Evolutionary conservation across 768 basidiomycete species (phyloP), one percentile per base, ranked within the genome.

Genomic region (Pholiota molesta): DNA sequence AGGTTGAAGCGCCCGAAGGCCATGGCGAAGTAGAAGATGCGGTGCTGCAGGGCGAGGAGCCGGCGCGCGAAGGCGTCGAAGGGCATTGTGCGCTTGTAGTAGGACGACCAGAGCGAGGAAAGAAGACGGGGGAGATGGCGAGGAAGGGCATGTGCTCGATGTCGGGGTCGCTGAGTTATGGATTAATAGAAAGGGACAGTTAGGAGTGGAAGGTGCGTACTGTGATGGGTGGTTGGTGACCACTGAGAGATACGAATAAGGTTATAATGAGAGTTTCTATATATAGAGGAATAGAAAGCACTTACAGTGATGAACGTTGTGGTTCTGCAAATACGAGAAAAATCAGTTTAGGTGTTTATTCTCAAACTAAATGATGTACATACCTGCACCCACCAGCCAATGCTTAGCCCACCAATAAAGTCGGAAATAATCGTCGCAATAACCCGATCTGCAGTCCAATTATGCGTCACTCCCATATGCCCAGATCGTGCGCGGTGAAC

Each of bases 371-470:
- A 55, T 61, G 11, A 39, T 54, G 13, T n/a, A 87, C 95, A 78
- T 68, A 96, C 95, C 73, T 95, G 85, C 42, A 94, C 92, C 97
- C 97, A 99, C 97, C 97, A 99, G 42, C 95, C 94, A 23, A 97
- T 83, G 72, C 95, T 97, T 57, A 99, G 79, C 5, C 97, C 97
- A 26, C 97, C 97, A 52, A 95, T 79, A 69, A 89, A 94, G 72
- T 95, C 86, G 0, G 97, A 92, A 49, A 98, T 78, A 33, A 88
- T 71, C 40, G 90, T 96, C 13, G 87, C 90, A 37, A 96, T 76
- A 39, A 94, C 69, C 33, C 95, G 86, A 73, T 99, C 97, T 49
- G 80, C 75, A 16, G 81, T 74, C 91, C 94, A 97, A 69, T 90
- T 78, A 62, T 96, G 95, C 6, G 95, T 96, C 62, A 99, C 89